Evolutionary conservation across 2,329 filamentous ascomycete genomes (phyloP).

Genomic region (Arthroderma sp.): DNA sequence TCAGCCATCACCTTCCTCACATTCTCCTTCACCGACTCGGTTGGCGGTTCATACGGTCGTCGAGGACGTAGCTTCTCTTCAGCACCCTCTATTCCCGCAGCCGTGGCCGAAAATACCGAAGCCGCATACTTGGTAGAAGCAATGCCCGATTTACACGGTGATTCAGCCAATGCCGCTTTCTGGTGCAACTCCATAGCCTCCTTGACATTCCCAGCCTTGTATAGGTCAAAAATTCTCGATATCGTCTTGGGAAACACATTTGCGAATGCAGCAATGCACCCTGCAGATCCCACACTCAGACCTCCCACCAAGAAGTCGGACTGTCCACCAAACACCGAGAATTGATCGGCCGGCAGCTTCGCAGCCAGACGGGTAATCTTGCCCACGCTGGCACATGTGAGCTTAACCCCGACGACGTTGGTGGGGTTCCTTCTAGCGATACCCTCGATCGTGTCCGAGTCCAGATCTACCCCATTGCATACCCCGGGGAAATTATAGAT

Average conservation of each 20-base stretch:
- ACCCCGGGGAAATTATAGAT: constrained; percentile 59
- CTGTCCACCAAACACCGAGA: constrained; percentile 59
- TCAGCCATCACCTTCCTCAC: constrained; percentile 29
- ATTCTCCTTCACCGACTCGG: constrained; percentile 31
- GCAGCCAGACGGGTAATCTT: constrained; percentile 46
- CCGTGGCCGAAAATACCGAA: constrained; percentile 43
- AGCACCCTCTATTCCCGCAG: constrained; percentile 47
- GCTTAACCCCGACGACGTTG: constrained; percentile 51
- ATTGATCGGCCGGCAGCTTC: constrained; percentile 40
- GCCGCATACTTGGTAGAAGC: constrained; percentile 57
- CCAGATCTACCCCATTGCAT: constrained; percentile 54
- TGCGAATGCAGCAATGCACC: constrained; percentile 45
- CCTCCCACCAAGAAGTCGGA: constrained; percentile 54
- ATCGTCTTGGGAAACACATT: constrained; percentile 46
- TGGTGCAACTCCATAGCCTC: constrained; percentile 50
- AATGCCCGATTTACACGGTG: constrained; percentile 52
- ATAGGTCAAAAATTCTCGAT: constrained; percentile 48
- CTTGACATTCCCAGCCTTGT: constrained; percentile 40
- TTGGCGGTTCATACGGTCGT: constrained; percentile 44
- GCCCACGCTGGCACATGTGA: constrained; percentile 50
- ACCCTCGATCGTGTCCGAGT: constrained; percentile 46
- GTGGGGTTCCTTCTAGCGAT: constrained; percentile 33
- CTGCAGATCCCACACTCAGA: constrained; percentile 39
- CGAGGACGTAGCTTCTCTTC: constrained; percentile 46
- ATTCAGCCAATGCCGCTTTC: constrained; percentile 52